Evolutionary conservation across 2,329 filamentous ascomycete genomes (phyloP).

Genomic region (Apiospora arundinis): DNA sequence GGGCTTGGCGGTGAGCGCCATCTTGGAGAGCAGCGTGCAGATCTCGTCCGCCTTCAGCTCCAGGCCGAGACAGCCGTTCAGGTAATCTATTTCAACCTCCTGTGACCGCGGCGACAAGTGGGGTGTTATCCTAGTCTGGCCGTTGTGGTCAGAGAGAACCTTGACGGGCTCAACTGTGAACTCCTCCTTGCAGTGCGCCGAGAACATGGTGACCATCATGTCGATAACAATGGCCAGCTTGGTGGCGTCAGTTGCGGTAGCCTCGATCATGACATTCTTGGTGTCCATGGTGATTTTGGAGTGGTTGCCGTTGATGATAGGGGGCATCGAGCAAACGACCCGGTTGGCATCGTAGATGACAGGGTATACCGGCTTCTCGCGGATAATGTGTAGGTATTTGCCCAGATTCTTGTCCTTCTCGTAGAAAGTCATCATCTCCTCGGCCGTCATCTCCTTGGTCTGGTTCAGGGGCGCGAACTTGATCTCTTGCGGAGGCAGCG

Average conservation of each 20-base stretch:
- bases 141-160: slow-evolving; percentile 91
- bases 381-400: slow-evolving; percentile 91
- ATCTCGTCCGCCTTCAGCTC: slow-evolving; percentile 75
- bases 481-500: slow-evolving; percentile 88
- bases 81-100: slow-evolving; percentile 87
- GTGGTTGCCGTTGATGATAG: slow-evolving; percentile 97
- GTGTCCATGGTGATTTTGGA: slow-evolving; percentile 94
- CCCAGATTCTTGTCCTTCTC: slow-evolving; percentile 92
- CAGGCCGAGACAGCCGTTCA: slow-evolving; percentile 91
- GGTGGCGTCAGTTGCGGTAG: slow-evolving; percentile 93
- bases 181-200: slow-evolving; percentile 82
- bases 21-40: slow-evolving; percentile 81
- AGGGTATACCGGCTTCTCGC: slow-evolving; percentile 91
- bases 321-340: slow-evolving; percentile 89
- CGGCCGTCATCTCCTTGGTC: slow-evolving; percentile 83
- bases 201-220: slow-evolving; percentile 98
- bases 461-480: slow-evolving; percentile 92
- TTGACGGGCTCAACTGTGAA: slow-evolving; percentile 95
- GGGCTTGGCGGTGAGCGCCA: slow-evolving; percentile 84
- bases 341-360: slow-evolving; percentile 92
- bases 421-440: slow-evolving; percentile 93
- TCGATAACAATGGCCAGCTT: slow-evolving; percentile 96
- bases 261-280: slow-evolving; percentile 95
- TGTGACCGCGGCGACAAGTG: slow-evolving; percentile 78
- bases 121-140: slow-evolving; percentile 80